Base-by-base conservation (phyloP, 148 eudicot species). In the Pouteria glomerata region DNA sequence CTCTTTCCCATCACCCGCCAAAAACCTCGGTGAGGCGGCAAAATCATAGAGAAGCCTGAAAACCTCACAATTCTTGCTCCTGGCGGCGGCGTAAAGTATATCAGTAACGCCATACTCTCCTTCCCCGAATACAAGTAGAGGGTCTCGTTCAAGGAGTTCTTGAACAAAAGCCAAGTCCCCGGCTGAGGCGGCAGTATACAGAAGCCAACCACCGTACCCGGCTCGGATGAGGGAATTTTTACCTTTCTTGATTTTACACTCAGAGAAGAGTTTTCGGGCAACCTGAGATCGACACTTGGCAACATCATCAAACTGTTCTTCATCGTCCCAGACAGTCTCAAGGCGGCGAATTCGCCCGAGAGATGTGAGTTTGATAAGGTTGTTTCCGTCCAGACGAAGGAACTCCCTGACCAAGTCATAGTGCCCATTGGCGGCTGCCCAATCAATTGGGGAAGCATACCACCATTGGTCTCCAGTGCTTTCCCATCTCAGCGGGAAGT, bases 401-500 rank as follows among this genome's bases (percentile, higher is more conserved):
- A 96, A 96, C 51, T 96, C 87, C 1, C 97, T 82, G 57, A 92
- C 99, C 50, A 96, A 78, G 44, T 92, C 97, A 74, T 78, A 96
- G 77, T 89, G 96, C 27, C 99, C 99, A 71, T 90, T 92, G 50
- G 99, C 99, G 6, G 99, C 96, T 7, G 99, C 99, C 84, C 84
- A 96, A 63, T 96, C 99, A 48, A 96, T 87, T 23, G 99, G 99
- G 21, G 94, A 84, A 47, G 96, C 99, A 69, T 88, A 96, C 99
- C 99, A 96, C 99, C 99, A 96, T 58, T 92, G 93, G 51, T 96
- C 99, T 23, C 99, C 96, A 14, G 99, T 92, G 83, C 99, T 96
- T 80, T 96, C 97, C 99, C 97, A 96, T 69, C 99, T 78, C 5
- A 95, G 80, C 5, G 96, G 96, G 62, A 95, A 88, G 55, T 84